Evolutionary conservation across 2,329 filamentous ascomycete genomes (phyloP).

Genomic region (Onygena corvina): DNA sequence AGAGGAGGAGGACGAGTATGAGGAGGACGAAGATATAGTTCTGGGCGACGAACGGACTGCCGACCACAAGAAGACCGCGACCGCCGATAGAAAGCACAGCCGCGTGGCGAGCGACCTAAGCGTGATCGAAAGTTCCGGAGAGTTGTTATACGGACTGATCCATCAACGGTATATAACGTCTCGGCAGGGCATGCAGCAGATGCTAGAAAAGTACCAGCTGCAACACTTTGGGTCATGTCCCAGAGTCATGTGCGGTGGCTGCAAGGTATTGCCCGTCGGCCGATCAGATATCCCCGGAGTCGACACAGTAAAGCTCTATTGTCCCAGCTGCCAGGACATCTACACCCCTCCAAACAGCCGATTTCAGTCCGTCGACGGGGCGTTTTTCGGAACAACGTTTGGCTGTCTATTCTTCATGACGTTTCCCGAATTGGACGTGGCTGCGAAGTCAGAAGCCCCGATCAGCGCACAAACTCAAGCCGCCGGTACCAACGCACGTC

Average conservation of each 20-base stretch:
- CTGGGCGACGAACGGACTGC: slow-evolving; percentile 50
- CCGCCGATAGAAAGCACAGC: slow-evolving; percentile 61
- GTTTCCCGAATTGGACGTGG: slow-evolving; percentile 87
- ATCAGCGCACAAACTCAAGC: slow-evolving; percentile 20
- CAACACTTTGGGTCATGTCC: slow-evolving; percentile 93
- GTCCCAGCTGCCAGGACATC: slow-evolving; percentile 88
- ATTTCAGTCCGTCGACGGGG: slow-evolving; percentile 93
- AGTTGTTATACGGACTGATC: slow-evolving; percentile 94
- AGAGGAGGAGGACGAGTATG: slow-evolving; percentile 54
- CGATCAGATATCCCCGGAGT: slow-evolving; percentile 89
- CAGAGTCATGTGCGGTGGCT: slow-evolving; percentile 81
- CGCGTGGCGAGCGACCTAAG: slow-evolving; percentile 86
- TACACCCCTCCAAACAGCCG: slow-evolving; percentile 95
- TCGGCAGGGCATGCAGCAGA: slow-evolving; percentile 89
- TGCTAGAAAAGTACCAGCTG: slow-evolving; percentile 97
- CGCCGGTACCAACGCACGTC: slow-evolving; percentile 20
- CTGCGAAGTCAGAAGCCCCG: slow-evolving; percentile 47
- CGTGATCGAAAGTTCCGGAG: slow-evolving; percentile 93
- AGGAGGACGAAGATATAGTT: slow-evolving; percentile 56
- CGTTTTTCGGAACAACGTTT: slow-evolving; percentile 96
- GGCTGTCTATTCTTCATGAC: slow-evolving; percentile 96
- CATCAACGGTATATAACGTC: slow-evolving; percentile 98
- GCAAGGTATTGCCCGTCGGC: slow-evolving; percentile 83
- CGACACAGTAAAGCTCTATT: slow-evolving; percentile 97
- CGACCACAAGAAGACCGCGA: slow-evolving; percentile 32